Evolutionary conservation across 257 asterid genomes (phyloP).

Genomic region (Capsicum pubescens): DNA sequence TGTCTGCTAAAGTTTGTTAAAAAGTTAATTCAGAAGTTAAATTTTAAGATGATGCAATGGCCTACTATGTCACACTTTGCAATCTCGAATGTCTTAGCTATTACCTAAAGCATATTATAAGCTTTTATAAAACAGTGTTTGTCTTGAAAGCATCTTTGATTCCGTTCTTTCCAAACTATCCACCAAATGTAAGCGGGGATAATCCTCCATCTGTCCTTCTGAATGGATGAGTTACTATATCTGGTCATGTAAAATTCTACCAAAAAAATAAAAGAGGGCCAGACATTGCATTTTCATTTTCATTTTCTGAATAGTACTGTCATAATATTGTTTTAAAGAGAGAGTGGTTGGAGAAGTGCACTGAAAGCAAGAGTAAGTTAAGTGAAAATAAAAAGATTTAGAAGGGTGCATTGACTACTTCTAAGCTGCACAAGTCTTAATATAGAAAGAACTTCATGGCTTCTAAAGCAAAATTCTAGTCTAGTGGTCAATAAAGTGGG

Average conservation of each 20-base stretch:
- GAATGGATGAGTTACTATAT: conserved; percentile 17
- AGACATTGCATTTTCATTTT: conserved; percentile 23
- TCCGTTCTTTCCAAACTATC: neutral
- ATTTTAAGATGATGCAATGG: neutral
- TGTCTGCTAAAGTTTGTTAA: conserved; percentile 22
- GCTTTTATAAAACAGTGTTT: neutral
- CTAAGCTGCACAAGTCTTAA: neutral
- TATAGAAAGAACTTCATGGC: neutral
- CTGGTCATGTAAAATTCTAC: neutral
- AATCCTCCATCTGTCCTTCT: neutral
- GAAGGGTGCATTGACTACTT: conserved; percentile 16
- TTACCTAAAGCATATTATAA: neutral
- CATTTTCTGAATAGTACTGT: conserved; percentile 7
- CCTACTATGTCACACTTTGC: neutral
- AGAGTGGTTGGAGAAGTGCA: neutral
- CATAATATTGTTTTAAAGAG: neutral
- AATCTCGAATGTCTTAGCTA: neutral
- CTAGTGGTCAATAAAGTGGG: too few relatives aligned
- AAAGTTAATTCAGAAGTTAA: conserved; percentile 21
- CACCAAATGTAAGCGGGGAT: neutral
- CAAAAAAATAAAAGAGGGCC: neutral
- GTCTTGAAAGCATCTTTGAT: neutral
- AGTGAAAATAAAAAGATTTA: neutral
- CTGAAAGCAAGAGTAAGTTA: neutral
- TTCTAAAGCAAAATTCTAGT: neutral